Percentiles rank a stretch among this genome's conserved stretches.
phyloP scores from a whole-genome alignment of 2,329 filamentous ascomycete species.

The Alternaria metachromatica region DNA sequence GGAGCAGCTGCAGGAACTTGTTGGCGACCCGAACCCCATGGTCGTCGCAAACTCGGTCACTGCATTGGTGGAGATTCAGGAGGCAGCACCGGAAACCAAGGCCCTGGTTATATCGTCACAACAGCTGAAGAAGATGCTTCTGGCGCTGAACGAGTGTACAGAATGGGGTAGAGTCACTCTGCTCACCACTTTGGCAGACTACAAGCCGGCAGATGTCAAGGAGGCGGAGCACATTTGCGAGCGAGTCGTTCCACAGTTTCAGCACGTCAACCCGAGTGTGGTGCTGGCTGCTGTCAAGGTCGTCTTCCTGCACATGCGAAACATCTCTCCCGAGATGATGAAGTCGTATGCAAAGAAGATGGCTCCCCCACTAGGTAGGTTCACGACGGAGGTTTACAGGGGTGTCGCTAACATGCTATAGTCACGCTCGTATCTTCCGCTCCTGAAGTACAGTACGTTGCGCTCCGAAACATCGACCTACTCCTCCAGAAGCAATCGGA shows the following conservation, averaged over 20 bases:
- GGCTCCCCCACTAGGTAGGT: slow-evolving; percentile 87
- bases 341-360: slow-evolving; percentile 96
- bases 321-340: slow-evolving; percentile 77
- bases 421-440: slow-evolving; percentile 95
- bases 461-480: slow-evolving; percentile 93
- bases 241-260: slow-evolving; percentile 93
- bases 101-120: slow-evolving; percentile 82
- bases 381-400: too few relatives aligned
- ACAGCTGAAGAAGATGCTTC: slow-evolving; percentile 91
- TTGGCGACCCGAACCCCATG: slow-evolving; percentile 98
- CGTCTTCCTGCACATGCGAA: slow-evolving; percentile 95
- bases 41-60: slow-evolving; percentile 98
- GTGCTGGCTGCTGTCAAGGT: slow-evolving; percentile 97
- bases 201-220: slow-evolving; percentile 85
- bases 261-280: slow-evolving; percentile 97
- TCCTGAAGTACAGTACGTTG: slow-evolving; percentile 97
- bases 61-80: slow-evolving; percentile 87
- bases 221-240: slow-evolving; percentile 99
- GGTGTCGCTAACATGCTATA: slow-evolving; percentile 49
- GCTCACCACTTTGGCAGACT: slow-evolving; percentile 85
- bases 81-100: slow-evolving; percentile 87
- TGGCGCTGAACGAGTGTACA: slow-evolving; percentile 97
- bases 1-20: slow-evolving; percentile 91
- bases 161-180: slow-evolving; percentile 98
- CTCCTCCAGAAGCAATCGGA: slow-evolving; percentile 94